A percentile compares a stretch with the other conserved stretches of the same genome.
Evolutionary conservation across 1,284 basidiomycete genomes (phyloP).

Genomic region (Naganishia cerealis): DNA sequence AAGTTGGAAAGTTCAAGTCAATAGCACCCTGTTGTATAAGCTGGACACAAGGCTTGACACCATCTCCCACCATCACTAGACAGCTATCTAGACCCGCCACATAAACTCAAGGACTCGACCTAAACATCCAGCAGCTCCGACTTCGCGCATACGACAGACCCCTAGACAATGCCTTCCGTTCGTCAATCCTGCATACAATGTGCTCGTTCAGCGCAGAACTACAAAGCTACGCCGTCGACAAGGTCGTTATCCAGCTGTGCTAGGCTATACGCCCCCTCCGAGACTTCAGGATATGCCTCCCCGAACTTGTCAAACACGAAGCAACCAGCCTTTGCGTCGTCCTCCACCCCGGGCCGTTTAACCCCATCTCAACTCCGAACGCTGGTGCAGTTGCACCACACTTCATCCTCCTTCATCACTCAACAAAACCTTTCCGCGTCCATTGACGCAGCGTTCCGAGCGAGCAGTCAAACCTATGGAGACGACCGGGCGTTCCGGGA

Average conservation of each 20-base stretch:
- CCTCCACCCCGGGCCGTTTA: slow-evolving; percentile 33
- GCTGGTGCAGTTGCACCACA: slow-evolving; percentile 49
- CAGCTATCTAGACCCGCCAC: too few relatives aligned
- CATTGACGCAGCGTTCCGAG: slow-evolving; percentile 25
- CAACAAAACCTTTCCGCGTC: slow-evolving; percentile 27
- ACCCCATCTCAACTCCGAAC: slow-evolving; percentile 39
- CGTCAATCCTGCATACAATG: slow-evolving; percentile 24
- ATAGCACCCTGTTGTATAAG: not conserved
- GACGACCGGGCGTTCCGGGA: slow-evolving; percentile 23
- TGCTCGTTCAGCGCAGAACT: not conserved
- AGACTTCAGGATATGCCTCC: not conserved
- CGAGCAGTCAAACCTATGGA: slow-evolving; percentile 15
- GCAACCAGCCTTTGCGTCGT: slow-evolving; percentile 11
- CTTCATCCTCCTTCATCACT: slow-evolving; percentile 46
- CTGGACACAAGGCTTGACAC: not conserved
- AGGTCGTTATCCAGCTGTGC: slow-evolving; percentile 12
- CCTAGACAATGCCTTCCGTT: slow-evolving; percentile 7
- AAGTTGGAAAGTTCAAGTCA: not conserved
- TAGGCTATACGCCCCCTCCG: not conserved
- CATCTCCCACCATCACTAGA: not conserved
- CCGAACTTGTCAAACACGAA: slow-evolving; percentile 17
- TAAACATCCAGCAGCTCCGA: not conserved
- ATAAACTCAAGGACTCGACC: not conserved
- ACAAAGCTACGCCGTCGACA: not conserved
- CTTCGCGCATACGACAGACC: not conserved